phyloP scores from a whole-genome alignment of 768 basidiomycete species.

The Leccinellum albellum region DNA sequence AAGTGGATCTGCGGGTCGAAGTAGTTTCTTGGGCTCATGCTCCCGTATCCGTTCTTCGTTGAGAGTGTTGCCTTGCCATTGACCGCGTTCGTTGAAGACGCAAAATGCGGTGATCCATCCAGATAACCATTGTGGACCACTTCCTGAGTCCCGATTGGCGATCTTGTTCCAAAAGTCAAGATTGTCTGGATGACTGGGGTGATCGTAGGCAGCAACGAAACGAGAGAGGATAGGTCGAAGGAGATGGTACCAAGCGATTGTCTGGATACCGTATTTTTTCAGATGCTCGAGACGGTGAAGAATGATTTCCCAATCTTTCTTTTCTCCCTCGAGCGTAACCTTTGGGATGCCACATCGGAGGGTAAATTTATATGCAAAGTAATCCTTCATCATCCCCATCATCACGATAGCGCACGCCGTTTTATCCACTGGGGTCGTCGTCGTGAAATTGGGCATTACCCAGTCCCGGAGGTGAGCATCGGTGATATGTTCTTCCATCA shows the following conservation, averaged over 20 bases:
- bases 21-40: conserved; percentile 31
- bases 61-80: conserved; percentile 31
- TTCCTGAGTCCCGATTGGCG: conserved; percentile 24
- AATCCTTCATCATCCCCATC: conserved; percentile 43
- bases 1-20: conserved; percentile 27
- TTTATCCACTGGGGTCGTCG: conserved; percentile 39
- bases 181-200: conserved; percentile 27
- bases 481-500: conserved; percentile 23
- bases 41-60: conserved; percentile 27
- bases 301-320: conserved; percentile 38
- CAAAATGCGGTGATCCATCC: conserved; percentile 42
- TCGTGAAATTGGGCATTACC: conserved; percentile 43
- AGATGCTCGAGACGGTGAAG: conserved; percentile 37
- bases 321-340: conserved; percentile 42
- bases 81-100: conserved; percentile 29
- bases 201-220: conserved; percentile 37
- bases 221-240: conserved; percentile 38
- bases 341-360: conserved; percentile 40
- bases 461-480: conserved; percentile 34
- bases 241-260: conserved; percentile 38
- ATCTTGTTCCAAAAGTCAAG: conserved; percentile 39
- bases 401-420: conserved; percentile 37
- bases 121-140: conserved; percentile 32
- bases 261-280: conserved; percentile 33
- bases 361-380: conserved; percentile 34